A percentile compares a stretch with the other conserved stretches of the same genome.
Evolutionary conservation across 768 basidiomycete genomes (phyloP).

Genomic region (Mycena amicta): DNA sequence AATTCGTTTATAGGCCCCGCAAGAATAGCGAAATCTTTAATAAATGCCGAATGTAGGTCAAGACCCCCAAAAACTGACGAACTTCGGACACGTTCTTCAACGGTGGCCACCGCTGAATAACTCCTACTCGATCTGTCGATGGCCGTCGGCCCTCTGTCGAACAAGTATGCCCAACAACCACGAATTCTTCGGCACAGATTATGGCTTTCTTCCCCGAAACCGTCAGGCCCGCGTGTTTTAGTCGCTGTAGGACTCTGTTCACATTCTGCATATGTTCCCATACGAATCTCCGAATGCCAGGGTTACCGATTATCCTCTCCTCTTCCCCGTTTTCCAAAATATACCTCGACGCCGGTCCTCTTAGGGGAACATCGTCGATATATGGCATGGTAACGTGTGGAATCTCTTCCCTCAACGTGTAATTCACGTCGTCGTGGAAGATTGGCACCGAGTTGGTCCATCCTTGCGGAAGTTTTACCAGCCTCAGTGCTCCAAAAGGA

Average conservation of each 20-base stretch:
- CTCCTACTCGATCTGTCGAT: slow-evolving; percentile 25
- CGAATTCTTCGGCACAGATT: slow-evolving; percentile 18
- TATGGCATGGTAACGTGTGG: slow-evolving; percentile 12
- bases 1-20: slow-evolving; percentile 21
- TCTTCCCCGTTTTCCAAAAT: not conserved
- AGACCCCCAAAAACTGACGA: slow-evolving; percentile 34
- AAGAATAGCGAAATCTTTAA: slow-evolving; percentile 28
- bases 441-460: slow-evolving; percentile 22
- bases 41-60: slow-evolving; percentile 32
- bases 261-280: slow-evolving; percentile 40
- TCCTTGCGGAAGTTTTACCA: slow-evolving; percentile 32
- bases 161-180: slow-evolving; percentile 39
- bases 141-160: slow-evolving; percentile 35
- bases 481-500: slow-evolving; percentile 23
- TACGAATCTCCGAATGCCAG: slow-evolving; percentile 31
- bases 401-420: slow-evolving; percentile 2
- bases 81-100: slow-evolving; percentile 16
- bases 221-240: slow-evolving; percentile 32
- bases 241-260: slow-evolving; percentile 36
- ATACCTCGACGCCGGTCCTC: not conserved
- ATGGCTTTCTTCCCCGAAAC: slow-evolving; percentile 27
- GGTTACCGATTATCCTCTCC: slow-evolving; percentile 29
- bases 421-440: not conserved
- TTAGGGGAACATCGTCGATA: slow-evolving; percentile 14
- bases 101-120: slow-evolving; percentile 26